Base-by-base conservation (phyloP, 225 moss, liverwort and hornwort genomes). In the Marchantia paleacea region DNA sequence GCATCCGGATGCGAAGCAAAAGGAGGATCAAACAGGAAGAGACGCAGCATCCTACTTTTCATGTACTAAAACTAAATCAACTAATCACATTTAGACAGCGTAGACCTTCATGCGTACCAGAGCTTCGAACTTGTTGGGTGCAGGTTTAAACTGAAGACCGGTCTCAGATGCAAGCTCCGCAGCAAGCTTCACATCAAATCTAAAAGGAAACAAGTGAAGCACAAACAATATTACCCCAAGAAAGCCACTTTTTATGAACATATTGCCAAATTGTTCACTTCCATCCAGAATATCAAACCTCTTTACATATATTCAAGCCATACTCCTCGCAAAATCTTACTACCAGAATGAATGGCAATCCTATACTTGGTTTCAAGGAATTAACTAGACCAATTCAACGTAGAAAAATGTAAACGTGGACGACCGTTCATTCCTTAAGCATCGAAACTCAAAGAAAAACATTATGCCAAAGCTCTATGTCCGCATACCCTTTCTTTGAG, bases 121-220 rank as follows among this genome's bases (percentile, higher is more conserved):
- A 81, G 95, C 97, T 86, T 97, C 97, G 81, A 97, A 95, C 86
- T 95, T 97, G 87, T 97, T 97, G 14, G 90, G 93, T 49, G 97
- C 97, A 62, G 97, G 86, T 73, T 83, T 90, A 83, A 95, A 95
- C 26, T 84, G 87, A 62, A 95, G 86, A 67, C 91, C 93, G 26
- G 95, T 97, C 84, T 93, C 97, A 73, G 84, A 83, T n/a, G 89
- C 83, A 69, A 95, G 82, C 83, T 92, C 91, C 39, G 87, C 91
- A 82, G 97, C 97, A 78, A 97, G 75, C 80, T 95, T 92, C 85
- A 85, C 85, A 86, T 97, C 97, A 86, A 97, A 97, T 62, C 92
- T 94, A 81, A 76, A 73, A 78, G 79, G 76, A 48, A 69, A 26
- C 47, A 71, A 30, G 22, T 30, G 28, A 49, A 39, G 52, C 2